These are phyloP conservation scores for Aspergillus sp. DNA, from an alignment of 2,329 filamentous ascomycete species.

Conservation along the genomic window DNA sequence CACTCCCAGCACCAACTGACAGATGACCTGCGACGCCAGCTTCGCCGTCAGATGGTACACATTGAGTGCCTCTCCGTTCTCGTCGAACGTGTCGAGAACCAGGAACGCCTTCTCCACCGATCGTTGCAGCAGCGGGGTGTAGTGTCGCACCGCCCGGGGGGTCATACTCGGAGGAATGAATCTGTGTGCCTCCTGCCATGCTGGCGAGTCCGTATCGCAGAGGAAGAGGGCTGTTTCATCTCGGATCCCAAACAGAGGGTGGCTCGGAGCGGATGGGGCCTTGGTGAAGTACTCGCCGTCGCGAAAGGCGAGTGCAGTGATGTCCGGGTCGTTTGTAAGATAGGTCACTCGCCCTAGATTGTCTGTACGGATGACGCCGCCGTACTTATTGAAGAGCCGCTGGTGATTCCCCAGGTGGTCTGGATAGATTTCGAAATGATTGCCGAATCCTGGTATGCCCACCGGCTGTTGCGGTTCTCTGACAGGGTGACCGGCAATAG, in stretches of 20 bases:
- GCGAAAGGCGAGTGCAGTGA: constrained; percentile 45
- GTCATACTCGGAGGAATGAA: constrained; percentile 59
- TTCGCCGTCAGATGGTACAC: constrained; percentile 50
- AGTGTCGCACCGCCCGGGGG: constrained; percentile 60
- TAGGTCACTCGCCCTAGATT: constrained; percentile 52
- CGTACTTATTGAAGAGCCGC: constrained; percentile 52
- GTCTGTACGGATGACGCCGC: constrained; percentile 50
- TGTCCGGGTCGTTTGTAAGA: constrained; percentile 49
- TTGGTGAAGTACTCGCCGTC: constrained; percentile 55
- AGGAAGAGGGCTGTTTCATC: constrained; percentile 24
- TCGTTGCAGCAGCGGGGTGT: constrained; percentile 56
- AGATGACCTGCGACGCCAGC: constrained; percentile 40
- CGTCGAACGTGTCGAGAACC: constrained; percentile 49
- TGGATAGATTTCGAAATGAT: constrained; percentile 54
- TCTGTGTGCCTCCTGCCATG: constrained; percentile 51
- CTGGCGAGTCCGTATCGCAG: constrained; percentile 23
- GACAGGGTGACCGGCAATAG: constrained; percentile 18
- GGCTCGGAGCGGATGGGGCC: constrained; percentile 35
- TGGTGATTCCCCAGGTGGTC: constrained; percentile 57
- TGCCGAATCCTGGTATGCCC: constrained; percentile 36
- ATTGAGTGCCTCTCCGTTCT: constrained; percentile 42
- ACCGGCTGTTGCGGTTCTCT: constrained; percentile 21
- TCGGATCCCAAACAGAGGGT: constrained; percentile 24
- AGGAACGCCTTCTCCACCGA: constrained; percentile 50
- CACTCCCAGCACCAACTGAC: constrained; percentile 40